Base-by-base conservation (phyloP, 1,284 basidiomycete species). In the Sutorius eximius region DNA sequence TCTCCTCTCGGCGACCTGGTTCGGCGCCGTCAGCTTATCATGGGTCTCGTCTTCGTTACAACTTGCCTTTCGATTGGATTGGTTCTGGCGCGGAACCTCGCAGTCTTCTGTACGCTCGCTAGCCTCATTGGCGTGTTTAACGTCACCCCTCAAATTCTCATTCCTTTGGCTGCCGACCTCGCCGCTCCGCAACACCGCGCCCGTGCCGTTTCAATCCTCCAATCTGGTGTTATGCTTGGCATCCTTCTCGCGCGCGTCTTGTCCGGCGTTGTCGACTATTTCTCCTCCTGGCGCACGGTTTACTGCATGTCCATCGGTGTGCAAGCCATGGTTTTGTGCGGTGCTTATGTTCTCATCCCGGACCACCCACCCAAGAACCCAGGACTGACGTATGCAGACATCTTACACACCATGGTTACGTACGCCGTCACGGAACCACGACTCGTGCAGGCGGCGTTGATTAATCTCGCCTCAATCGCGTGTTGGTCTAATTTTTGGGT, bases 401-500 rank as follows among this genome's bases (percentile, higher is more conserved):
- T 89, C 50, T 67, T 90, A 12, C 77, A 74, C 69, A 81, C 82
- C 0, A 88, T 89, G 87, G 79, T 71, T 24, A 82, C 79, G 54
- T 87, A 82, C 62, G 71, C 82, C 0, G 71, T 83, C 42, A 88
- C 83, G 1, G 88, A 91, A 61, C 88, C 88, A 3, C 74, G 82
- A 13, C 72, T 90, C 33, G 77, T 89, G 9, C 87, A 89, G 61
- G 81, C 78, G 1, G 82, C 77, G 46, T 61, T 87, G 29, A 77
- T 85, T 55, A 81, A 82, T 45, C 69, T 84, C 22, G 76, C 77
- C 1, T 81, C 80, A 4, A 82, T 81, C 54, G 83, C 82, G 6
- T 77, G 79, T 55, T 87, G 85, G 69, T 75, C 75, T 15, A 81
- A 76, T 56, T 87, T 85, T 64, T 90, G 87, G 88, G 85, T 87